Conservation (phyloP, 805 yeast genomes). For the Candida loeiensis region DNA sequence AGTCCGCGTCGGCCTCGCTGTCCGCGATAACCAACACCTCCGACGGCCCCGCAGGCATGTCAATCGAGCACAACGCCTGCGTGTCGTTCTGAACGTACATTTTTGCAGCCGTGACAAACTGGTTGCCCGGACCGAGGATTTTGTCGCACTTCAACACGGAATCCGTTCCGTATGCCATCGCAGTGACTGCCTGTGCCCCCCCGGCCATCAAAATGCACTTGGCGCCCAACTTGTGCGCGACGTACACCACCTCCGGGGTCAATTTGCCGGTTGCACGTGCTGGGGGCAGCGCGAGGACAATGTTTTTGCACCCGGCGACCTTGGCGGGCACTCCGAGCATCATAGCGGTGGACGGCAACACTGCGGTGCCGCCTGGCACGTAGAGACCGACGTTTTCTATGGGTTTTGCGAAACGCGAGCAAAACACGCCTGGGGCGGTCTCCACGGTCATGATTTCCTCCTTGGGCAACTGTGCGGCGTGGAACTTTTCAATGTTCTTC, state of each 20-base stretch:
- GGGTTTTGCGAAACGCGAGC: conserved; percentile 94
- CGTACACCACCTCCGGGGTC: conserved; percentile 96
- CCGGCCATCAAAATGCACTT: conserved; percentile 90
- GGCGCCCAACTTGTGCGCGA: conserved; percentile 95
- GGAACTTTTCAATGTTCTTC: conserved; percentile 86
- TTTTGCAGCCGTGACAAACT: conserved; percentile 98
- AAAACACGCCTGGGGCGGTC: conserved; percentile 89
- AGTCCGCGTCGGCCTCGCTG: conserved; percentile 81
- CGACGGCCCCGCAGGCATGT: conserved; percentile 99
- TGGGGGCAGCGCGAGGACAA: conserved; percentile 93
- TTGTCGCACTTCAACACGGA: conserved; percentile 91
- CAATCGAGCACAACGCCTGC: conserved; percentile 90
- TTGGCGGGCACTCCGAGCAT: conserved; percentile 98
- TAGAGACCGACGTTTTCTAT: conserved; percentile 93
- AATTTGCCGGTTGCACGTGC: conserved; percentile 80
- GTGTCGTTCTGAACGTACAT: conserved; percentile 97
- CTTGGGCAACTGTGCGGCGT: conserved; percentile 81
- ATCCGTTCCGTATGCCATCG: conserved; percentile 98
- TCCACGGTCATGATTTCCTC: conserved; percentile 74
- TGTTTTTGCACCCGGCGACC: conserved; percentile 95
- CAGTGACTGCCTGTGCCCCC: conserved; percentile 99
- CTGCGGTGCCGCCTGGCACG: conserved; percentile 99
- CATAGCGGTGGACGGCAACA: conserved; percentile 93
- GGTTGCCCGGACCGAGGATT: conserved; percentile 98
- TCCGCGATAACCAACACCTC: conserved; percentile 97